A percentile compares a stretch with the other conserved stretches of the same genome.
Conservation (phyloP, 306 rosid genomes). For the Sicyos baderoa region DNA sequence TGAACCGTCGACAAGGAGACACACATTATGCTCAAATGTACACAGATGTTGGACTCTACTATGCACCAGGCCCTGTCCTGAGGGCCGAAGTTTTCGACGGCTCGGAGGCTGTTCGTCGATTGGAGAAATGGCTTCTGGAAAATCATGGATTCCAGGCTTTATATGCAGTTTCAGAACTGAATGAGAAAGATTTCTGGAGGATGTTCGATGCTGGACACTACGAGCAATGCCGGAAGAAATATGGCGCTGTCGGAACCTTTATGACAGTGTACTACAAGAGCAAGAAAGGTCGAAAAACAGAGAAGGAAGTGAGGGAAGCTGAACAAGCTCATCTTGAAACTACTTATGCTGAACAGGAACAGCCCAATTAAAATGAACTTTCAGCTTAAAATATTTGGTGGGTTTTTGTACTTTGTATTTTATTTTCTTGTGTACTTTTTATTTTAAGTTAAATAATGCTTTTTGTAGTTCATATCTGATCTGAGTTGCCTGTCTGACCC, state of each 20-base stretch:
- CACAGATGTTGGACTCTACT: conserved; percentile 90
- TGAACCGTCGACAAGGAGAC: conserved; percentile 81
- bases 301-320: conserved; percentile 94
- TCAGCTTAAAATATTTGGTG: not conserved
- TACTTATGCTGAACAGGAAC: conserved; percentile 66
- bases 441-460: not conserved
- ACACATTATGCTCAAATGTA: conserved; percentile 78
- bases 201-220: conserved; percentile 84
- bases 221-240: conserved; percentile 66
- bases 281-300: conserved; percentile 92
- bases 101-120: conserved; percentile 54
- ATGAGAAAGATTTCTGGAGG: conserved; percentile 84
- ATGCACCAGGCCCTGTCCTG: conserved; percentile 84
- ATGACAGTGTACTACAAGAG: conserved; percentile 94
- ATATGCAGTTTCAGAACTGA: conserved; percentile 87
- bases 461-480: not conserved
- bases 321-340: conserved; percentile 84
- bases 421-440: not conserved
- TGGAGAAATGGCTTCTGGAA: conserved; percentile 88
- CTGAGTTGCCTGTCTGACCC: conserved; percentile 7
- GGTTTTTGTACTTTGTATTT: not conserved
- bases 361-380: conserved; percentile 28
- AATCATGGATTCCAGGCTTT: conserved; percentile 90
- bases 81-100: conserved; percentile 95
- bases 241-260: conserved; percentile 82